Evolutionary conservation across 768 basidiomycete species (phyloP), one percentile per base, ranked within the genome.

Genomic region (Naematelia aurantialba): DNA sequence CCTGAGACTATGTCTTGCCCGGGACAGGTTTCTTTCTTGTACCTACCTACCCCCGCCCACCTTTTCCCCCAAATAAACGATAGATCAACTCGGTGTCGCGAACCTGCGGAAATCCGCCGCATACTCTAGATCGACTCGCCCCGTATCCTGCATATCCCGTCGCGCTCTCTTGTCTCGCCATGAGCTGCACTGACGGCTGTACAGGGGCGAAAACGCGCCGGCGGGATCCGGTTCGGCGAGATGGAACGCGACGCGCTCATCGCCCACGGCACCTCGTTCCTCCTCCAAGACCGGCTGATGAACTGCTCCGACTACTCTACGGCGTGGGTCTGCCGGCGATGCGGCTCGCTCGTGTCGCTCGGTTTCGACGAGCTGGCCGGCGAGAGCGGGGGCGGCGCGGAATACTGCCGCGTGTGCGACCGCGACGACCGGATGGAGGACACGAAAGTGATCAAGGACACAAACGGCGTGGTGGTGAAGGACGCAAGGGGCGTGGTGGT

Each of bases 291-390:
- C 79, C 83, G 96, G 58, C 80, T 99, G 74, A 98, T 99, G 96
- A 99, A 99, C 79, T 99, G 96, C 75, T 98, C 94, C 25, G 96
- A 99, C 79, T 99, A 98, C 78, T 97, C 96, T 25, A 98, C 92
- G 0, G 90, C 96, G 2, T 99, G 96, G 96, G 93, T 98, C 11
- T 99, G 96, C 78, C 84, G 96, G 54, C 88, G 87, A 1, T 99
- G 96, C 74, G 96, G 96, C 17, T 92, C 89, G 73, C 82, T 99
- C 55, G 89, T 98, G 68, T 92, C 93, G 8, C 82, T 99, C 54
- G 96, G 96, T 22, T 98, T 94, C 78, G 93, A 98, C 62, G 90
- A 96, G 74, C 81, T 85, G 86, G 76, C 80, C 80, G 55, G 75
- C 81, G 55, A 85, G 83, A 22, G 82, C 80, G 56, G 77, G 78